These are phyloP conservation scores for Crepidotus variabilis DNA, from an alignment of 768 basidiomycete species.

Conservation along the genomic window DNA sequence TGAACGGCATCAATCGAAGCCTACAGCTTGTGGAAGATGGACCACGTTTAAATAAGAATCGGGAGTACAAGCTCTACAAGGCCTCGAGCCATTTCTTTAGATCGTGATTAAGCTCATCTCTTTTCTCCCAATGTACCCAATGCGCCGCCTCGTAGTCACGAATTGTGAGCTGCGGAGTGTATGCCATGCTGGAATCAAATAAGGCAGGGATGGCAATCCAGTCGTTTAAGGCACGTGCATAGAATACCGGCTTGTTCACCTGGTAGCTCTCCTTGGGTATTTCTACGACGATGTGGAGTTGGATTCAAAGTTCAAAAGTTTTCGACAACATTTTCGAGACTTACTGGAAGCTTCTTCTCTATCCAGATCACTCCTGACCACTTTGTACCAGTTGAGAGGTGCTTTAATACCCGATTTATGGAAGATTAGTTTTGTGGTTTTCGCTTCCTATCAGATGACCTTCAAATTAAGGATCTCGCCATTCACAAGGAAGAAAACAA, in stretches of 20 bases:
- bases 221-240: constrained; percentile 29
- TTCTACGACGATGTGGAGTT: constrained; percentile 11
- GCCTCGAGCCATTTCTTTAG: constrained; percentile 16
- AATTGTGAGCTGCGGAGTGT: constrained; percentile 26
- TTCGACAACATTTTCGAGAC: constrained; percentile 1
- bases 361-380: constrained; percentile 14
- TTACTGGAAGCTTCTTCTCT: constrained; percentile 31
- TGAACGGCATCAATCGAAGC: too few species aligned
- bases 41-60: too few species aligned
- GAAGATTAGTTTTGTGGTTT: constrained; percentile 13
- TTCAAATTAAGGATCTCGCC: too few species aligned
- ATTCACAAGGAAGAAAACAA: not conserved
- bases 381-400: too few species aligned
- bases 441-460: constrained; percentile 23
- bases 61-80: too few species aligned
- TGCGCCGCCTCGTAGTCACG: constrained; percentile 26
- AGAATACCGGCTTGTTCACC: constrained; percentile 32
- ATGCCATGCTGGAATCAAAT: constrained; percentile 5
- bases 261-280: constrained; percentile 21
- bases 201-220: constrained; percentile 19
- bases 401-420: constrained; percentile 23
- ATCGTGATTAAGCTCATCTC: constrained; percentile 27
- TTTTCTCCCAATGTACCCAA: constrained; percentile 23
- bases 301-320: too few species aligned
- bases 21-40: too few species aligned